Base-by-base conservation (phyloP, 768 basidiomycete genomes). In the Boletus fagicola region DNA sequence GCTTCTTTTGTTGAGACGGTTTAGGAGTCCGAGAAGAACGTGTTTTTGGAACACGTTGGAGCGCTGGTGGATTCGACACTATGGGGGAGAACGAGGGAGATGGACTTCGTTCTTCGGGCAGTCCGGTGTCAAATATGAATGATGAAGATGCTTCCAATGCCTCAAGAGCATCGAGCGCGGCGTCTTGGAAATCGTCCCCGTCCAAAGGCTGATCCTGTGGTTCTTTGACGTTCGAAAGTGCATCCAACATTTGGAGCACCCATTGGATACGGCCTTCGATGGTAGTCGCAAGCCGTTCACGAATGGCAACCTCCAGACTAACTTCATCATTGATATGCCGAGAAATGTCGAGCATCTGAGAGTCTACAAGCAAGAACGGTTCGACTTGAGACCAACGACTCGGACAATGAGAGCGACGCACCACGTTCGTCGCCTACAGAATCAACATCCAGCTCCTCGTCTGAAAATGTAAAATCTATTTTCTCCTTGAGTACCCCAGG, bases 211-310 rank as follows among this genome's bases (percentile, higher is more conserved):
- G 64, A 26, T 59, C 61, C 28, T 61, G 58, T 59, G 60, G 49
- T 24, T 62, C 49, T 16, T 51, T 46, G 38, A 48, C 58, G 7
- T 56, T 66, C 31, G 69, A 49, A 16, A 79, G 59, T 15, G 75
- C 66, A 15, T 75, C 67, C 59, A 76, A 68, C 57, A 79, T 62
- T n/a, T 74, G 63, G 35, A 76, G 62, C 5, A 78, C 78, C 80
- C 80, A 81, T 39, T 75, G 73, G 16, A 82, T 71, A 28, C 80
- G 74, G 22, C 78, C 76, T 54, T 78, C 70, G 2, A 78, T 67
- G 11, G 78, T 76, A n/a, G 70, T 70, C 12, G 68, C 68, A 45
- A 81, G 67, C 22, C 78, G 72, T 54, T 75, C 63, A 39, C 78
- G 72, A 20, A 81, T 61, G 20, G 74, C 66, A 20, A 82, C 71